phyloP scores from a whole-genome alignment of 805 yeast species.

The Myxozyma vanderwaltii region DNA sequence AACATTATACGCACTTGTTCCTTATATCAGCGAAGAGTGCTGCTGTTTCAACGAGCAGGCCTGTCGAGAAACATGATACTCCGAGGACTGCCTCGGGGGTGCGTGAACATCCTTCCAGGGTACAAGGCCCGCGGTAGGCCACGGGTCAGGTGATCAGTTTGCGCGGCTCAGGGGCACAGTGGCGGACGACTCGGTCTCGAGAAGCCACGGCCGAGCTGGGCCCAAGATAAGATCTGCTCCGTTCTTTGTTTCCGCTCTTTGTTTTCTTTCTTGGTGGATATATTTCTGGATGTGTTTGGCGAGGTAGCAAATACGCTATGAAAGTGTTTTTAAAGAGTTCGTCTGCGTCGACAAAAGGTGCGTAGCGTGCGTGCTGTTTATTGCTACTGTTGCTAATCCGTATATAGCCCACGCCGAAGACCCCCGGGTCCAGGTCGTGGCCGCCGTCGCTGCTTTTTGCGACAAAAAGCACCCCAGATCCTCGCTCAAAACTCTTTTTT shows the following conservation, averaged over 20 bases:
- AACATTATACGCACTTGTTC: background rate
- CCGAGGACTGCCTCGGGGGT: too few relatives aligned
- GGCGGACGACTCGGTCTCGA: too few relatives aligned
- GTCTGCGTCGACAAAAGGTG: background rate
- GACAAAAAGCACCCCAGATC: constrained; percentile 5
- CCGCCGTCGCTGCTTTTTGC: constrained; percentile 27
- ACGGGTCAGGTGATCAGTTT: background rate
- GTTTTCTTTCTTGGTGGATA: background rate
- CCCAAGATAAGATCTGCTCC: background rate
- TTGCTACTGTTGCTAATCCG: background rate
- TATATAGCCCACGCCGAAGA: background rate
- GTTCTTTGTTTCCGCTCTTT: background rate
- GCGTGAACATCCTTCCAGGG: too few relatives aligned
- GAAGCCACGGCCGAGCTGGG: background rate
- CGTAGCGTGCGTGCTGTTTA: background rate
- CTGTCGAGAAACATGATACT: too few relatives aligned
- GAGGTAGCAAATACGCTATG: background rate
- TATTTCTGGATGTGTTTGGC: too few relatives aligned
- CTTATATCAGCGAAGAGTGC: too few relatives aligned
- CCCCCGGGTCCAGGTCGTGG: constrained; percentile 14
- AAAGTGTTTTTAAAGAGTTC: constrained; percentile 2
- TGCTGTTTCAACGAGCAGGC: too few relatives aligned
- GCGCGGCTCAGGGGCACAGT: background rate
- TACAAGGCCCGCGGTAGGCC: background rate
- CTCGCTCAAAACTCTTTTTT: constrained; percentile 1